phyloP scores from a whole-genome alignment of 345 rosid genomes.

The Passiflora organensis region DNA sequence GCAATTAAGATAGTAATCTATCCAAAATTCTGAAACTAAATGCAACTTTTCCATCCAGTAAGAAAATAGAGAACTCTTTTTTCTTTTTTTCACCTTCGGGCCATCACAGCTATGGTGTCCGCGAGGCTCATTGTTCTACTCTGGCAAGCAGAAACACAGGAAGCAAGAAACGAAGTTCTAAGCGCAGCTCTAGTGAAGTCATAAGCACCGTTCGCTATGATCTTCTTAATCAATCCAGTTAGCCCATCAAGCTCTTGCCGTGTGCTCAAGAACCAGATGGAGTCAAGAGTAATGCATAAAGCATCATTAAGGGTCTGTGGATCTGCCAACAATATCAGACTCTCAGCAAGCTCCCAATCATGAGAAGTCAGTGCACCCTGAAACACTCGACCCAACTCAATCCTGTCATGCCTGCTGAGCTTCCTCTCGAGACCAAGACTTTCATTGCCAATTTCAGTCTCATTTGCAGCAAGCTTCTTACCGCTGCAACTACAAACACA shows the following conservation, averaged over 20 bases:
- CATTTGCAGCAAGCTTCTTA: slow-evolving; percentile 33
- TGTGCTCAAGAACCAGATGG: slow-evolving; percentile 86
- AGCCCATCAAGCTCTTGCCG: slow-evolving; percentile 61
- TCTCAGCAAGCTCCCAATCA: slow-evolving; percentile 84
- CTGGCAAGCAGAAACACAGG: slow-evolving; percentile 93
- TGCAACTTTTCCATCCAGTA: too few relatives aligned
- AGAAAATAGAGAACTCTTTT: not conserved
- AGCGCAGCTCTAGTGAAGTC: slow-evolving; percentile 96
- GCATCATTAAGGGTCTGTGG: slow-evolving; percentile 82
- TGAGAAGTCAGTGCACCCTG: slow-evolving; percentile 81
- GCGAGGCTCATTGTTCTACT: slow-evolving; percentile 73
- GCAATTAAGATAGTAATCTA: too few relatives aligned
- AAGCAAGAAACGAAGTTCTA: slow-evolving; percentile 92
- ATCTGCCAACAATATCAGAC: slow-evolving; percentile 63
- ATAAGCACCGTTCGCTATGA: slow-evolving; percentile 77
- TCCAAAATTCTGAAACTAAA: too few relatives aligned
- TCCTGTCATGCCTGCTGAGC: slow-evolving; percentile 66
- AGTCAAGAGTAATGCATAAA: slow-evolving; percentile 76
- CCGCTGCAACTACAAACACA: slow-evolving; percentile 41
- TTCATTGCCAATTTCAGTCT: slow-evolving; percentile 39
- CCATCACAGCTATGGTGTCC: slow-evolving; percentile 89
- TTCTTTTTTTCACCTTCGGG: slow-evolving; percentile 50
- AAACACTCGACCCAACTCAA: slow-evolving; percentile 68
- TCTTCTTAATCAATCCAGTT: slow-evolving; percentile 62
- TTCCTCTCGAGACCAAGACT: slow-evolving; percentile 50